A percentile compares a stretch with the other conserved stretches of the same genome.
phyloP scores from a whole-genome alignment of 768 basidiomycete species.

The Rhizopogon roseolus region DNA sequence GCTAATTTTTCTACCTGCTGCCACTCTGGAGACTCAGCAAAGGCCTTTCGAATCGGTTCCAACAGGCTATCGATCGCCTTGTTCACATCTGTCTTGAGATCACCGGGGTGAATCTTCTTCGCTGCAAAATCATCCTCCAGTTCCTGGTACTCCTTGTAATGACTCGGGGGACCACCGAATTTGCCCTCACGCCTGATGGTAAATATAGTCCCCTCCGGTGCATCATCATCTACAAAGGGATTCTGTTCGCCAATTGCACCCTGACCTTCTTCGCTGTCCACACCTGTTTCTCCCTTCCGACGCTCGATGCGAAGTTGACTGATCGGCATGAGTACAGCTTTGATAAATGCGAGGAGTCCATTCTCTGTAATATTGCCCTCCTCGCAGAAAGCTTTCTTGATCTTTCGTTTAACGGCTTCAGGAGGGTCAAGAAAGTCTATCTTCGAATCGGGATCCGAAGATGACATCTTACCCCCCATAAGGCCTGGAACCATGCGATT shows the following conservation, averaged over 20 bases:
- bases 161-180: conserved; percentile 67
- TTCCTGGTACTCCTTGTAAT: conserved; percentile 64
- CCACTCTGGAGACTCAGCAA: conserved; percentile 77
- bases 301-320: conserved; percentile 68
- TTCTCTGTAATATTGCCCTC: conserved; percentile 88
- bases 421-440: conserved; percentile 95
- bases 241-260: conserved; percentile 47
- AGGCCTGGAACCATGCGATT: conserved; percentile 96
- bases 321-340: conserved; percentile 87
- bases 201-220: conserved; percentile 81
- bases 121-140: conserved; percentile 71
- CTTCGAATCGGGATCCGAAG: conserved; percentile 96
- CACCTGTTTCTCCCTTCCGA: conserved; percentile 36
- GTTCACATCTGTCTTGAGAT: conserved; percentile 77
- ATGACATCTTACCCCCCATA: conserved; percentile 95
- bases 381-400: conserved; percentile 91
- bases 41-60: conserved; percentile 76
- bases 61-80: conserved; percentile 71
- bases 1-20: conserved; percentile 70
- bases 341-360: conserved; percentile 80
- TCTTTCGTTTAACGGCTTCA: conserved; percentile 79
- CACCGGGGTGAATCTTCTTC: conserved; percentile 82
- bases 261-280: conserved; percentile 38
- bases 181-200: conserved; percentile 74
- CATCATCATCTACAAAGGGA: conserved; percentile 62